A percentile compares a stretch with the other conserved stretches of the same genome.
These are phyloP conservation scores for Kluyveromyces aestuarii DNA, from an alignment of 805 yeast genomes.

Conservation along the genomic window DNA sequence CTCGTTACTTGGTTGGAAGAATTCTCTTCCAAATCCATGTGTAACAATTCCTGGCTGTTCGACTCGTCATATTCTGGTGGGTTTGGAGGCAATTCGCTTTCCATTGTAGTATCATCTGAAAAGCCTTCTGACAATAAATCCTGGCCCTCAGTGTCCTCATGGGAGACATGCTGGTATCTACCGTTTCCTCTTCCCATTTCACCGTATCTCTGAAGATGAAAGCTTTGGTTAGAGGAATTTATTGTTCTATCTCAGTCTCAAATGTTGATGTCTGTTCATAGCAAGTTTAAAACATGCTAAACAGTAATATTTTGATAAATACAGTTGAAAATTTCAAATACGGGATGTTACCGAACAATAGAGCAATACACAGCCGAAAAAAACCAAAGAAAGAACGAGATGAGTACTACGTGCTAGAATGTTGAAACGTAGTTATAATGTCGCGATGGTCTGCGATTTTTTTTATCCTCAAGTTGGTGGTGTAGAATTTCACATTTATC, in stretches of 20 bases:
- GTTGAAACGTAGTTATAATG: conserved; percentile 2
- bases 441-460: conserved; percentile 84
- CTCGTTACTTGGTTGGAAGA: conserved; percentile 2
- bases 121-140: not conserved
- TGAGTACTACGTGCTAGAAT: not conserved
- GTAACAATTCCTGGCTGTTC: conserved; percentile 3
- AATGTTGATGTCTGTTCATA: too few species aligned
- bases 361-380: not conserved
- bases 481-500: conserved; percentile 90
- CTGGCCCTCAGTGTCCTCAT: conserved; percentile 6
- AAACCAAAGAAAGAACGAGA: not conserved
- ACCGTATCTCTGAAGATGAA: not conserved
- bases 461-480: conserved; percentile 99
- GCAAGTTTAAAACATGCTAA: too few species aligned
- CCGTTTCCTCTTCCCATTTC: conserved; percentile 3
- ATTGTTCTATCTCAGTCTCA: not conserved
- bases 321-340: too few species aligned
- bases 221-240: not conserved
- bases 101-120: not conserved
- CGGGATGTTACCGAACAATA: not conserved
- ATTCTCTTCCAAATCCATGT: conserved; percentile 38
- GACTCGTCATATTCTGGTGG: conserved; percentile 24
- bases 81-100: conserved; percentile 19
- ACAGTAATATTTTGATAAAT: not conserved
- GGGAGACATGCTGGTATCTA: conserved; percentile 11